Conservation (phyloP, 2,329 filamentous ascomycete species). For the Colletotrichum destructivum region DNA sequence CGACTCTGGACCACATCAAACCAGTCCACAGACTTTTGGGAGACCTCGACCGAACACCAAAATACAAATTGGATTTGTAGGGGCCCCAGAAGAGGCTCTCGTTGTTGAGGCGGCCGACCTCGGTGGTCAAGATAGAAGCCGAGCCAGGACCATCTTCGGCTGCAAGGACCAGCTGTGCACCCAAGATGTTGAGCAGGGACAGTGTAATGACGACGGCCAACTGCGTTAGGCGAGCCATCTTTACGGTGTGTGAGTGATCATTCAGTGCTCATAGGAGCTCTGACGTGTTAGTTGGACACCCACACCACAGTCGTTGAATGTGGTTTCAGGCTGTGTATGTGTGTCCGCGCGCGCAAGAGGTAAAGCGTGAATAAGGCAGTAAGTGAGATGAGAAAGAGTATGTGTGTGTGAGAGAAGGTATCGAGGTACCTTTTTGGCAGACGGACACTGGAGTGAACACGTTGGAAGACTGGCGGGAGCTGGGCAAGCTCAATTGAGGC, state of each 20-base stretch:
- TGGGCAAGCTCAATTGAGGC: conserved; percentile 33
- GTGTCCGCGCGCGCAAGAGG: conserved; percentile 5
- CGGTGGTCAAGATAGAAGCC: conserved; percentile 60
- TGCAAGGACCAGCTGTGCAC: conserved; percentile 42
- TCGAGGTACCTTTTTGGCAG: conserved; percentile 25
- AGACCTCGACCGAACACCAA: conserved; percentile 87
- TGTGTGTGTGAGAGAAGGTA: not conserved
- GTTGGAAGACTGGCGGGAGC: conserved; percentile 32
- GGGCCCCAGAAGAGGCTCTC: conserved; percentile 95
- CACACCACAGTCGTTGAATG: conserved; percentile 29
- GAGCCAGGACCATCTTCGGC: conserved; percentile 41
- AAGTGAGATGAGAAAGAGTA: conserved; percentile 15
- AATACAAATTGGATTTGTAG: conserved; percentile 94
- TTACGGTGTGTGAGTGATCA: conserved; percentile 32
- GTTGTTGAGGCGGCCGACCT: conserved; percentile 75
- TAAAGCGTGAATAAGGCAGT: not conserved
- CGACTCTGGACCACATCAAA: conserved; percentile 90
- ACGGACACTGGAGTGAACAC: conserved; percentile 38
- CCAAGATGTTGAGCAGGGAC: conserved; percentile 44
- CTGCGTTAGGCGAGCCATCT: conserved; percentile 47
- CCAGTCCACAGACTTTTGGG: conserved; percentile 86
- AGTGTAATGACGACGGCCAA: conserved; percentile 48
- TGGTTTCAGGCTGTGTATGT: not conserved
- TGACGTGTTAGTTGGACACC: conserved; percentile 18
- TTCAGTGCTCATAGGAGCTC: conserved; percentile 36